These are phyloP conservation scores for Cubamyces lactineus DNA, from an alignment of 768 basidiomycete species.

Conservation along the genomic window DNA sequence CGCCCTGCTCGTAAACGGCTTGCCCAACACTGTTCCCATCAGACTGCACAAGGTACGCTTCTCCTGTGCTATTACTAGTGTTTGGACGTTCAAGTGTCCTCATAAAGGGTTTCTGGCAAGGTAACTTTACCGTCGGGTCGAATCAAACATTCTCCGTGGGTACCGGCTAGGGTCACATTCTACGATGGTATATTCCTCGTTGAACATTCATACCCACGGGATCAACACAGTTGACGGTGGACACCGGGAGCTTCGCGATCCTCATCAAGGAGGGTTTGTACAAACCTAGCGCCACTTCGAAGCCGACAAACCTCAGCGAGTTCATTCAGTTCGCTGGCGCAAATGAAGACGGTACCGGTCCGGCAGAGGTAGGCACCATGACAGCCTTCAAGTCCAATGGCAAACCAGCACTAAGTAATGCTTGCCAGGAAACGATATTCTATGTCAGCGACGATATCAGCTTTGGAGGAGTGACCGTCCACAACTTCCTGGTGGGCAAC, in stretches of 20 bases:
- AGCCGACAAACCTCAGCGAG: conserved; percentile 20
- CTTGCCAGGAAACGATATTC: conserved; percentile 9
- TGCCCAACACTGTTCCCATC: conserved; percentile 1
- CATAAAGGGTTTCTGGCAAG: conserved; percentile 20
- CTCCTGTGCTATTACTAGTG: too few species aligned
- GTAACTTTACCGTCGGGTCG: conserved; percentile 6
- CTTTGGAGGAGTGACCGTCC: conserved; percentile 8
- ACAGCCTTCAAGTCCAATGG: background rate
- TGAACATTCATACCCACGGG: too few species aligned
- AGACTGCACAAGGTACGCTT: background rate
- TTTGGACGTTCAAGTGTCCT: too few species aligned
- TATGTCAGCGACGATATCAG: conserved; percentile 16
- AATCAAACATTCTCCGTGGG: conserved; percentile 17
- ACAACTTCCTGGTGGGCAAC: conserved; percentile 19
- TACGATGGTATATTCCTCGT: too few species aligned
- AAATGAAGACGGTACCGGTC: conserved; percentile 12
- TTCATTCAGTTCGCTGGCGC: conserved; percentile 25
- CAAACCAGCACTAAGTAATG: background rate
- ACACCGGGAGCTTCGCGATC: conserved; percentile 23
- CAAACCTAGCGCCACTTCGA: conserved; percentile 12
- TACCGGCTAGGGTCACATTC: background rate
- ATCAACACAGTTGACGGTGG: conserved; percentile 7
- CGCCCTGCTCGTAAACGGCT: background rate
- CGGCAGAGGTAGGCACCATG: background rate
- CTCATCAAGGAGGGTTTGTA: conserved; percentile 18